Evolutionary conservation across 352 stramenopile species (phyloP).

Genomic region (Phytophthora aleatoria): DNA sequence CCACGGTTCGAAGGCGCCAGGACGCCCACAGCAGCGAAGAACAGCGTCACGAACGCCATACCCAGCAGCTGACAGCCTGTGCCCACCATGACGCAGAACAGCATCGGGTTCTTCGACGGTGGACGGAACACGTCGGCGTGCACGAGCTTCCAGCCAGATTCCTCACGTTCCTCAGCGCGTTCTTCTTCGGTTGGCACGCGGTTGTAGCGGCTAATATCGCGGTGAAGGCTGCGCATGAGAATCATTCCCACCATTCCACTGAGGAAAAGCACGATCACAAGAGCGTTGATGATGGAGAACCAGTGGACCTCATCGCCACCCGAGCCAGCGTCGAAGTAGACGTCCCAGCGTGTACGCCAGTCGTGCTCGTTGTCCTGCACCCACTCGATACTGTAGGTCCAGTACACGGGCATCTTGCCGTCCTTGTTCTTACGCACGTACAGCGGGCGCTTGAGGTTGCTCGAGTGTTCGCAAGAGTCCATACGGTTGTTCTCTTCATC

Average conservation of each 20-base stretch:
- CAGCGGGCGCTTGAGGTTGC: constrained; percentile 66
- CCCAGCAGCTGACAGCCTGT: constrained; percentile 97
- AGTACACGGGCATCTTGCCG: constrained; percentile 87
- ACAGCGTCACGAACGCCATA: constrained; percentile 96
- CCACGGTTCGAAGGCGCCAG: constrained; percentile 97
- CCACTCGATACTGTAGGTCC: constrained; percentile 99
- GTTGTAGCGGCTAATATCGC: constrained; percentile 99
- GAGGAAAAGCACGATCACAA: constrained; percentile 99
- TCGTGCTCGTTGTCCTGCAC: constrained; percentile 92
- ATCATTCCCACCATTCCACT: constrained; percentile 99
- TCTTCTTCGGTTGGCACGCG: constrained; percentile 95
- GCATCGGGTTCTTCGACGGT: constrained; percentile 94
- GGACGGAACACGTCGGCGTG: constrained; percentile 99
- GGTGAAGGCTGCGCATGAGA: constrained; percentile 97
- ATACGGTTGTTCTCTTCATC: constrained; percentile 72
- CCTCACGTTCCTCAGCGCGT: constrained; percentile 97
- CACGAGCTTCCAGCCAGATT: constrained; percentile 99
- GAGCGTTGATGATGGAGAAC: constrained; percentile 99
- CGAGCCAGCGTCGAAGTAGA: constrained; percentile 95
- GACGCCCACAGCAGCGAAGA: constrained; percentile 97
- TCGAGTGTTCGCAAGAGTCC: constrained; percentile 74
- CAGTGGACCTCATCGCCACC: constrained; percentile 97
- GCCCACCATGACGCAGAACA: constrained; percentile 97
- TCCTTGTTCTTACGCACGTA: constrained; percentile 87
- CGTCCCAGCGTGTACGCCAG: constrained; percentile 99